phyloP scores from a whole-genome alignment of 306 rosid genomes.

The Datisca glomerata region DNA sequence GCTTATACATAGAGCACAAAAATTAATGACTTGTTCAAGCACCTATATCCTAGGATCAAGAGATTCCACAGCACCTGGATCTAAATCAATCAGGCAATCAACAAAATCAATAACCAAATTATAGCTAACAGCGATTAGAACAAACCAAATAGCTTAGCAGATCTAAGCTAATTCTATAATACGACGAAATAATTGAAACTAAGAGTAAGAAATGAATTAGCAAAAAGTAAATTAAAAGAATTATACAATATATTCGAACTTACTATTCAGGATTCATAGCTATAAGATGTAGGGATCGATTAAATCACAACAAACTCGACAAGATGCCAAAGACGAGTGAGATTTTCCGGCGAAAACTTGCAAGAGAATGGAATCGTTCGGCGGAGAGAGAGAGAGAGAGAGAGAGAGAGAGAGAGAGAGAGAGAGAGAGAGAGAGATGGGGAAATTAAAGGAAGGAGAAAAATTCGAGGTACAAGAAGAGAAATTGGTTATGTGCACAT shows the following conservation, averaged over 20 bases:
- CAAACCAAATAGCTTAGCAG: constrained; percentile 13
- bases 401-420: not conserved
- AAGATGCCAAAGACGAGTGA: not conserved
- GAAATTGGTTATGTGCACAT: too few species aligned
- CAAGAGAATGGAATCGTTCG: constrained; percentile 14
- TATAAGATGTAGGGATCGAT: constrained; percentile 13
- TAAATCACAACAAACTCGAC: constrained; percentile 9
- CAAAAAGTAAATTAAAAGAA: too few species aligned
- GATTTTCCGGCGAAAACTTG: constrained; percentile 22
- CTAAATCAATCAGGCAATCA: constrained; percentile 9
- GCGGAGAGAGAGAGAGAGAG: constrained; percentile 24
- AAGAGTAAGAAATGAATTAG: not conserved
- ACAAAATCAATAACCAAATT: not conserved
- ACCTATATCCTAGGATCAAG: too few species aligned
- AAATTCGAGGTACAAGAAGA: too few species aligned
- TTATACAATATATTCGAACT: too few species aligned
- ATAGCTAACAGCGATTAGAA: not conserved
- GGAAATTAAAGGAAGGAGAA: not conserved
- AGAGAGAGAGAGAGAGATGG: not conserved
- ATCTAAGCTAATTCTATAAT: constrained; percentile 20
- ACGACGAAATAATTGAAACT: not conserved
- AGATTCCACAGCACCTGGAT: constrained; percentile 17
- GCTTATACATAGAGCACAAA: constrained; percentile 27
- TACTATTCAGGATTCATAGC: constrained; percentile 98
- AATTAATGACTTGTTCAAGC: too few species aligned